Evolutionary conservation across 148 eudicot genomes (phyloP).

Genomic region (Amaranthus palmeri): DNA sequence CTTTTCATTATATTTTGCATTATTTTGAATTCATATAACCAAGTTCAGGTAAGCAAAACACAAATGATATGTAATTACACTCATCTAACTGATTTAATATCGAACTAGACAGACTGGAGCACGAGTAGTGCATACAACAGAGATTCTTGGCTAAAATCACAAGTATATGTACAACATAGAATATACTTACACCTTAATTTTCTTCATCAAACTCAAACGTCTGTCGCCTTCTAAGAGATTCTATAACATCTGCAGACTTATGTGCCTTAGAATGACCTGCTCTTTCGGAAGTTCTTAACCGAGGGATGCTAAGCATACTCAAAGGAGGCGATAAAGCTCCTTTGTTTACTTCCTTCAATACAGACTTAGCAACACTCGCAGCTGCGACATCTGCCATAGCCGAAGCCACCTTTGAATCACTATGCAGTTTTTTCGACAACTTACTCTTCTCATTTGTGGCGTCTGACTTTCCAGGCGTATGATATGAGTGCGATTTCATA

Average conservation of each 20-base stretch:
- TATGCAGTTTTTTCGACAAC: slow-evolving; percentile 31
- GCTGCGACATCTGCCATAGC: slow-evolving; percentile 74
- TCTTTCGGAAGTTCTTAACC: slow-evolving; percentile 40
- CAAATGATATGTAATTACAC: too few relatives aligned
- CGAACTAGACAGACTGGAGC: too few relatives aligned
- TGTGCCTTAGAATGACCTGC: slow-evolving; percentile 28
- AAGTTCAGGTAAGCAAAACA: too few relatives aligned
- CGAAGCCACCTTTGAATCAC: slow-evolving; percentile 52
- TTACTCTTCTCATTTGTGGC: slow-evolving; percentile 15
- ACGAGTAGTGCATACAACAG: not conserved
- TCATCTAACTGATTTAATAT: too few relatives aligned
- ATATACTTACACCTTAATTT: slow-evolving; percentile 24
- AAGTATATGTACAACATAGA: not conserved
- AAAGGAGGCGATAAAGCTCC: slow-evolving; percentile 58
- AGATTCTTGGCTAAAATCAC: not conserved
- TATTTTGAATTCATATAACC: too few relatives aligned
- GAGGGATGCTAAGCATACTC: slow-evolving; percentile 67
- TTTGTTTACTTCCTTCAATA: slow-evolving; percentile 63
- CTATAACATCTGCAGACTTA: slow-evolving; percentile 44
- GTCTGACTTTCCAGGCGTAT: slow-evolving; percentile 34
- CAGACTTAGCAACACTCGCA: slow-evolving; percentile 57
- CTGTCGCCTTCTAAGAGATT: slow-evolving; percentile 71
- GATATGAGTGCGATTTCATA: slow-evolving; percentile 20
- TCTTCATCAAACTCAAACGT: slow-evolving; percentile 83
- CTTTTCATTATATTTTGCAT: too few relatives aligned